These are phyloP conservation scores for Bathelium albidoporum DNA, from an alignment of 495 filamentous ascomycete species.

Conservation along the genomic window DNA sequence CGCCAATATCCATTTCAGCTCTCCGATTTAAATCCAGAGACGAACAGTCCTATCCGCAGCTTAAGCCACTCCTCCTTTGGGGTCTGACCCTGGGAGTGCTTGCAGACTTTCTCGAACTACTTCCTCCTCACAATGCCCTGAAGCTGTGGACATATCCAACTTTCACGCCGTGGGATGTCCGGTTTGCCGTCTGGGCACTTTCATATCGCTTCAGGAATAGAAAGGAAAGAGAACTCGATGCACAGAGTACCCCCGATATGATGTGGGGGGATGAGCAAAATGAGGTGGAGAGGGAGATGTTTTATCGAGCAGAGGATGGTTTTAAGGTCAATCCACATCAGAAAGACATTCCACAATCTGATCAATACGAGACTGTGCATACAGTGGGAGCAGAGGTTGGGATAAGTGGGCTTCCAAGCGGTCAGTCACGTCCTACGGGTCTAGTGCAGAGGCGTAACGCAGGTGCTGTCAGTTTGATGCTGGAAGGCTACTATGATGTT, in stretches of 20 bases:
- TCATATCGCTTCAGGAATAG: constrained; percentile 50
- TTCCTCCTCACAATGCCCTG: constrained; percentile 53
- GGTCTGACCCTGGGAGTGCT: constrained; percentile 64
- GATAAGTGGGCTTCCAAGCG: constrained; percentile 2
- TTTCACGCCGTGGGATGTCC: constrained; percentile 57
- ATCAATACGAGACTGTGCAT: neutral
- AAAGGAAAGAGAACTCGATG: constrained; percentile 39
- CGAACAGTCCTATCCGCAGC: constrained; percentile 1
- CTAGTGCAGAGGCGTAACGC: constrained; percentile 14
- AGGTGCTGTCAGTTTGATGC: constrained; percentile 49
- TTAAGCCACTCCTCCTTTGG: constrained; percentile 58
- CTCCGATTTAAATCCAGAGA: neutral
- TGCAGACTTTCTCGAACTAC: constrained; percentile 60
- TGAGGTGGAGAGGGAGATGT: neutral
- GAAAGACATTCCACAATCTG: neutral
- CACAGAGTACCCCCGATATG: constrained; percentile 9
- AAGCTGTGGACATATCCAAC: constrained; percentile 62
- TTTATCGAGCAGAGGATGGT: neutral
- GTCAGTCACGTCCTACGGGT: neutral
- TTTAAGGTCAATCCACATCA: neutral
- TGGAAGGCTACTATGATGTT: constrained; percentile 61
- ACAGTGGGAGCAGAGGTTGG: neutral
- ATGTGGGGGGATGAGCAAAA: constrained; percentile 4
- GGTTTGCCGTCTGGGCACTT: constrained; percentile 48
- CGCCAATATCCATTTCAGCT: neutral